Percentiles rank a stretch among this genome's conserved stretches.
Conservation (phyloP, 257 asterid genomes). For the Prunella vulgaris region DNA sequence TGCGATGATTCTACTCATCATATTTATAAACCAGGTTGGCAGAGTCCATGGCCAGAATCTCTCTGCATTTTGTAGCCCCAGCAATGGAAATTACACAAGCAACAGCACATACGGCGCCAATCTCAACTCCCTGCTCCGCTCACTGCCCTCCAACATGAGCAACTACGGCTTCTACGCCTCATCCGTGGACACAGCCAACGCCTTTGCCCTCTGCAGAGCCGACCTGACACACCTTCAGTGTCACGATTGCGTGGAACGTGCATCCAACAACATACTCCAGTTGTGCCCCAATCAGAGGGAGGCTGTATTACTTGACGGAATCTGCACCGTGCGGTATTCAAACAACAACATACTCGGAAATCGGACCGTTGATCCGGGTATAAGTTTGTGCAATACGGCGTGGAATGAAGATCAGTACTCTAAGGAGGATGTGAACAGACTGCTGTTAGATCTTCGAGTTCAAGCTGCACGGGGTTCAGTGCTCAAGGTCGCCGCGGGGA, state of each 20-base stretch:
- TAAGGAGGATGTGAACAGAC: not conserved
- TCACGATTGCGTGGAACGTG: not conserved
- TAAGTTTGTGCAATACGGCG: too few relatives aligned
- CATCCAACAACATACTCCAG: not conserved
- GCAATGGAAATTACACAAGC: not conserved
- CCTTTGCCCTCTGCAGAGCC: not conserved
- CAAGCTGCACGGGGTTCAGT: conserved; percentile 15
- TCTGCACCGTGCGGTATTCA: not conserved
- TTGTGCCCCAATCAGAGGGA: not conserved
- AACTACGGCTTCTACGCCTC: not conserved
- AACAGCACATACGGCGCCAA: not conserved
- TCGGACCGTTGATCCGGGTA: too few relatives aligned
- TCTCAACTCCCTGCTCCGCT: not conserved
- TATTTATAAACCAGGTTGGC: not conserved
- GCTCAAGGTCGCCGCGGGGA: not conserved
- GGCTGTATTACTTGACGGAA: not conserved
- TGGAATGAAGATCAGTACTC: not conserved
- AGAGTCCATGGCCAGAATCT: not conserved
- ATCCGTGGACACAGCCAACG: not conserved
- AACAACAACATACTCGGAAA: not conserved
- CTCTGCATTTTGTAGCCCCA: not conserved
- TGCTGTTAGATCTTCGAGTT: not conserved
- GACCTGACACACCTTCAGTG: not conserved
- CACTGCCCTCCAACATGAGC: not conserved
- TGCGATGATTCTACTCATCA: not conserved